Percentiles rank a stretch among this genome's conserved stretches.
phyloP scores from a whole-genome alignment of 345 rosid species.

The Arabis alpina region DNA sequence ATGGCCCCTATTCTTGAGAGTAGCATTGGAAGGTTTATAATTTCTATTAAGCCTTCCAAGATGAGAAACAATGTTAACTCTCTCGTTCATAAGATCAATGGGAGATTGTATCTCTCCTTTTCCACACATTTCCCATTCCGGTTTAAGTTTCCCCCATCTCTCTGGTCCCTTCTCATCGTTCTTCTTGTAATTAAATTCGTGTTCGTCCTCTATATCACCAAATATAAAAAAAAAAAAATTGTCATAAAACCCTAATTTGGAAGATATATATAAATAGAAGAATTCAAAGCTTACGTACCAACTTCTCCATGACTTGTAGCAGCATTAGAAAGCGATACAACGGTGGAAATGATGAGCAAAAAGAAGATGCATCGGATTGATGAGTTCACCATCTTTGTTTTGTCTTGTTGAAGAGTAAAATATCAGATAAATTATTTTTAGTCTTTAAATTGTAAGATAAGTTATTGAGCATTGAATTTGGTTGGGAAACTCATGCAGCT shows the following conservation, averaged over 20 bases:
- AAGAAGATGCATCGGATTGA: constrained; percentile 27
- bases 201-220: constrained; percentile 63
- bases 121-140: constrained; percentile 65
- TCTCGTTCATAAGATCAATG: constrained; percentile 60
- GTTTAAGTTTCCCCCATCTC: constrained; percentile 70
- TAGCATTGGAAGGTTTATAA: constrained; percentile 62
- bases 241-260: background rate
- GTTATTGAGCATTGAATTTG: constrained; percentile 19
- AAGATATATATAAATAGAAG: background rate
- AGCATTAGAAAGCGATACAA: constrained; percentile 22
- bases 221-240: background rate
- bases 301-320: constrained; percentile 41
- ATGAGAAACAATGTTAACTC: constrained; percentile 60
- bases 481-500: constrained; percentile 32
- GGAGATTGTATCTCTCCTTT: constrained; percentile 90
- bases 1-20: constrained; percentile 81
- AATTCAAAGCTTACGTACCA: constrained; percentile 22
- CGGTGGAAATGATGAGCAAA: constrained; percentile 13
- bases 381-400: constrained; percentile 24
- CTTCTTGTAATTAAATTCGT: constrained; percentile 56
- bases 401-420: constrained; percentile 9
- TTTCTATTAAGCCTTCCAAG: constrained; percentile 60
- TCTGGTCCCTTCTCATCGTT: constrained; percentile 59
- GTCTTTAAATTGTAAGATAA: constrained; percentile 11
- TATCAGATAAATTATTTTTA: background rate